A percentile compares a stretch with the other conserved stretches of the same genome.
phyloP scores from a whole-genome alignment of 1,284 basidiomycete genomes.

The Binderoboletus segoi region DNA sequence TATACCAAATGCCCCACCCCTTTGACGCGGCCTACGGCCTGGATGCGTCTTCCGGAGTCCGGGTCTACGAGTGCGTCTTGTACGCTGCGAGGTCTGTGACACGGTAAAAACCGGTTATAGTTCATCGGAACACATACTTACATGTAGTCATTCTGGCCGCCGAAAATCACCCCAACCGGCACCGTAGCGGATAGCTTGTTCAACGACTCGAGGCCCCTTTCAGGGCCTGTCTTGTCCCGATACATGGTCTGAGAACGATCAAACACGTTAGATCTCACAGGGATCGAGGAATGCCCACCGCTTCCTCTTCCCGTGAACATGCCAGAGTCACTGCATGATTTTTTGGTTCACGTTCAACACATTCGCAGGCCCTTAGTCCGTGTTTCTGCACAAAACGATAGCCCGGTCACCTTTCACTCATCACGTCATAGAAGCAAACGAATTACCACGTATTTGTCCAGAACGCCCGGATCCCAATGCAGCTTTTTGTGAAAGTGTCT shows the following conservation, averaged over 20 bases:
- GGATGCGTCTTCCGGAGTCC: constrained; percentile 44
- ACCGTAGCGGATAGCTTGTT: constrained; percentile 40
- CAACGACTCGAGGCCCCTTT: constrained; percentile 49
- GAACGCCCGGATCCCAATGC: constrained; percentile 52
- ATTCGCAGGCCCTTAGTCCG: constrained; percentile 44
- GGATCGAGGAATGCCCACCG: constrained; percentile 34
- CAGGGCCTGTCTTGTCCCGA: constrained; percentile 41
- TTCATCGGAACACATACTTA: constrained; percentile 29
- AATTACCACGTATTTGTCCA: constrained; percentile 52
- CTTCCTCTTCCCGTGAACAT: constrained; percentile 60
- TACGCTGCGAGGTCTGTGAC: constrained; percentile 41
- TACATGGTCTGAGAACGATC: constrained; percentile 30
- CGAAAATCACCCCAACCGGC: constrained; percentile 55
- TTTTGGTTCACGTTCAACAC: constrained; percentile 32
- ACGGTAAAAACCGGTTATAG: not conserved
- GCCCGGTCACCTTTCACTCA: not conserved
- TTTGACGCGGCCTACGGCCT: constrained; percentile 41
- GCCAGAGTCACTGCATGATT: constrained; percentile 47
- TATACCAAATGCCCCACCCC: constrained; percentile 53
- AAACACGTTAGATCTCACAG: not conserved
- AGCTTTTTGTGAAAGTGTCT: constrained; percentile 36
- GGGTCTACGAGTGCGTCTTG: constrained; percentile 50
- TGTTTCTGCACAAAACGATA: constrained; percentile 39
- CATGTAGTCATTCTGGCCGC: constrained; percentile 53
- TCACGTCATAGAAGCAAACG: not conserved